Evolutionary conservation across 202 grass and related monocot genomes (phyloP), one percentile per base, ranked within the genome.

Genomic region (Hordeum pubiflorum): DNA sequence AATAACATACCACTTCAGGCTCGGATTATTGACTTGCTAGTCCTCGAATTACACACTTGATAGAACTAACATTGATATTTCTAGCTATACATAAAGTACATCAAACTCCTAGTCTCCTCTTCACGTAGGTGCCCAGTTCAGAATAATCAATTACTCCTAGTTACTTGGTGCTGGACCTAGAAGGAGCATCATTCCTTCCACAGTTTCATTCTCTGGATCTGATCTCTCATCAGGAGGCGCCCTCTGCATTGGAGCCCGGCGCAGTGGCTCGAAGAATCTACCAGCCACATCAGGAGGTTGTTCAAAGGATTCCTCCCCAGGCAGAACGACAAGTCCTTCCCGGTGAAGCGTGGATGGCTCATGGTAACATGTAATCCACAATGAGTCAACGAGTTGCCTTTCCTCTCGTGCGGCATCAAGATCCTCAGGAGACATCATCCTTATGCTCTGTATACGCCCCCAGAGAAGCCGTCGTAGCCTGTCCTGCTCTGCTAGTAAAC

Each of bases 331-430:
- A n/a, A 94, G 82, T 23, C 91, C 91, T 86, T 89, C 83, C 52
- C 66, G 39, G 5, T 67, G 70, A 61, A 94, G 89, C 15, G 40
- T 58, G 15, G 91, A 94, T 29, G 89, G 91, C 31, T 94, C 86
- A 40, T 89, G 63, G 75, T 94, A 94, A 72, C 86, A 94, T 24
- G 89, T 9, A 18, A 74, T 63, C 86, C 91, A 91, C 38, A 94
- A 23, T 5, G 86, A 91, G 43, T 91, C 73, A 7, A 94, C 86
- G 12, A 94, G 89, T 36, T 81, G 83, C 39, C 91, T 85, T 77
- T 94, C 91, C 77, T 94, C 91, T 62, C 77, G 64, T 63, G 86
- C 91, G 33, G 91, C 91, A 59, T 84, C 69, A 32, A 91, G 74
- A 54, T 94, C 91, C 37, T 94, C 91, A 60, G 74, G 75, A 68